phyloP scores from a whole-genome alignment of 257 asterid genomes.

The Solanum piurae region DNA sequence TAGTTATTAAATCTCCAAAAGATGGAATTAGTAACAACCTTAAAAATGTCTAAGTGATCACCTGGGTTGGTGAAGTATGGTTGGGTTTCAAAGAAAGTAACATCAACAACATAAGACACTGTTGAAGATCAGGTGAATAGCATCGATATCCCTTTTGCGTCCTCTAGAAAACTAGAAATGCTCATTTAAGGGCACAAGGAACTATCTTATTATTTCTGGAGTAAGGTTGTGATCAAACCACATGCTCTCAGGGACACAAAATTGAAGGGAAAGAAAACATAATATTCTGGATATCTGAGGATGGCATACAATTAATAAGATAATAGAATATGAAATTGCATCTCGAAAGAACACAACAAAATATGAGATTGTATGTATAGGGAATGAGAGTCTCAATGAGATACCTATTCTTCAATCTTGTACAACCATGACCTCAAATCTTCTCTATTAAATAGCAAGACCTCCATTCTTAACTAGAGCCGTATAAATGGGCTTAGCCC shows the following conservation, averaged over 20 bases:
- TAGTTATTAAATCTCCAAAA: neutral
- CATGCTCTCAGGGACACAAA: neutral
- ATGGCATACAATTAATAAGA: neutral
- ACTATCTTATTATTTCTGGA: neutral
- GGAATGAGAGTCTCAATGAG: too few relatives aligned
- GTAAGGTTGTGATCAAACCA: neutral
- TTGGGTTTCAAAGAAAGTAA: neutral
- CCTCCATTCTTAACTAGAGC: neutral
- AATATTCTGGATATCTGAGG: neutral
- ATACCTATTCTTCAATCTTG: neutral
- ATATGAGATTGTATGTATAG: too few relatives aligned
- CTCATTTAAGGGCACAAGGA: neutral
- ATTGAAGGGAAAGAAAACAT: neutral
- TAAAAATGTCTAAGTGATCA: neutral
- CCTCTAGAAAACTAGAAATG: neutral
- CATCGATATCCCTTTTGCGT: neutral
- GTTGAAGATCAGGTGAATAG: neutral
- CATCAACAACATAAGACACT: neutral
- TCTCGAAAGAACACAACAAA: too few relatives aligned
- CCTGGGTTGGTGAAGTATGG: neutral
- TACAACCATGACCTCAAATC: neutral
- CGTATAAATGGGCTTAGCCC: too few relatives aligned
- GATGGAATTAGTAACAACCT: neutral
- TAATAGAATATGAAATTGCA: neutral
- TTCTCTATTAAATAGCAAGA: neutral